phyloP scores from a whole-genome alignment of 345 rosid genomes.

The Kernera saxatilis region DNA sequence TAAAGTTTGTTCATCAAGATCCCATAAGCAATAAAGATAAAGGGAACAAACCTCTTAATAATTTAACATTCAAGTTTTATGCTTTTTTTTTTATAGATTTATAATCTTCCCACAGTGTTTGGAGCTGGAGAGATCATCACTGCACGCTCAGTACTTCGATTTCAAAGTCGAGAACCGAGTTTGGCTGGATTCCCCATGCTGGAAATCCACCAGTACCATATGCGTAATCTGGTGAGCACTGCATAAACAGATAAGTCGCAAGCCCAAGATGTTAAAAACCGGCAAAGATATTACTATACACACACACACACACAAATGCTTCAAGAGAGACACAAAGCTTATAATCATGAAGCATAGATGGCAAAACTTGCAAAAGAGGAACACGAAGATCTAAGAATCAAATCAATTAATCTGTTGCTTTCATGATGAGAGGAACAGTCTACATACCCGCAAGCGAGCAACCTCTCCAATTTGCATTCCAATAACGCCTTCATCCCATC shows the following conservation, averaged over 20 bases:
- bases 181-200: constrained; percentile 82
- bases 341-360: not conserved
- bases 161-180: constrained; percentile 81
- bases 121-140: constrained; percentile 31
- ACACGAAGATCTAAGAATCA: not conserved
- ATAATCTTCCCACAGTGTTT: not conserved
- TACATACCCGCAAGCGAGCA: constrained; percentile 82
- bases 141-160: constrained; percentile 65
- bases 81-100: not conserved
- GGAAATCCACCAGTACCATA: constrained; percentile 82
- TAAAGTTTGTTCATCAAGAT: not conserved
- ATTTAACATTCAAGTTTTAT: not conserved
- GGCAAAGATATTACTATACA: not conserved
- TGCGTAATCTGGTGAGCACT: constrained; percentile 95
- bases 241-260: constrained; percentile 19
- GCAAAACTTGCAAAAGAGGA: no score
- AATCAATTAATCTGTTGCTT: no score
- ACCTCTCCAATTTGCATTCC: constrained; percentile 94
- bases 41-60: not conserved
- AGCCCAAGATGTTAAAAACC: not conserved
- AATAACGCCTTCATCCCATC: constrained; percentile 99
- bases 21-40: constrained; percentile 2
- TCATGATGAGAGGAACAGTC: not conserved
- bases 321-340: not conserved
- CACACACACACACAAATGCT: not conserved